Percentiles rank a stretch among this genome's conserved stretches.
These are phyloP conservation scores for Plenodomus biglobosus DNA, from an alignment of 2,329 filamentous ascomycete genomes.

Conservation along the genomic window DNA sequence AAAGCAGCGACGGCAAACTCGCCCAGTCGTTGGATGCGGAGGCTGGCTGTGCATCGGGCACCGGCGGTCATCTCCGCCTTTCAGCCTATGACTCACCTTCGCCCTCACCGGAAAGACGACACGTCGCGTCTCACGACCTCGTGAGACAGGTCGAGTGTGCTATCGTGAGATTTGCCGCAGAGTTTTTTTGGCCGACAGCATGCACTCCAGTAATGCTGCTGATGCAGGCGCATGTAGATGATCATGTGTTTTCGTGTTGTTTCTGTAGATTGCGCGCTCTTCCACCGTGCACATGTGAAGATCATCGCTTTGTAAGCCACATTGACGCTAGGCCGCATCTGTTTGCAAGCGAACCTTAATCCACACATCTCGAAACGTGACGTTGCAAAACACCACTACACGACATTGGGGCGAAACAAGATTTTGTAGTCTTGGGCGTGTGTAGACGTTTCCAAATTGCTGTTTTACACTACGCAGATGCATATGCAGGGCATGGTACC, in stretches of 20 bases:
- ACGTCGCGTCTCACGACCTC: slow-evolving; percentile 7
- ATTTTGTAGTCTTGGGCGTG: too few relatives aligned
- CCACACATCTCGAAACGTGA: background rate
- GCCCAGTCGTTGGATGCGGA: slow-evolving; percentile 3
- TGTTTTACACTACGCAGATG: too few relatives aligned
- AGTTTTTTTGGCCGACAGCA: background rate
- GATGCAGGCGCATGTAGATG: background rate
- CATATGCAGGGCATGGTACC: background rate
- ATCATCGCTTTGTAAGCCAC: background rate
- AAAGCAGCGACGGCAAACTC: slow-evolving; percentile 5
- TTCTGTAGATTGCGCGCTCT: background rate
- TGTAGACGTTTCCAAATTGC: too few relatives aligned
- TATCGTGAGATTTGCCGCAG: background rate
- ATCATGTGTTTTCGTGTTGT: background rate
- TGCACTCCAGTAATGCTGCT: too few relatives aligned
- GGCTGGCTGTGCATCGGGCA: background rate
- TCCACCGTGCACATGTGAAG: background rate
- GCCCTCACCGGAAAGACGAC: slow-evolving; percentile 20
- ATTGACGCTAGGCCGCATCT: background rate
- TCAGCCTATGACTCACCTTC: slow-evolving; percentile 24
- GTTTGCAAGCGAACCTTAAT: background rate
- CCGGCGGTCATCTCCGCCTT: slow-evolving; percentile 9
- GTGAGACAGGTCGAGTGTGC: background rate
- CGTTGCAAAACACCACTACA: too few relatives aligned
- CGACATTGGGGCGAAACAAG: too few relatives aligned